A percentile compares a stretch with the other conserved stretches of the same genome.
Evolutionary conservation across 768 basidiomycete genomes (phyloP).

Genomic region (Mycena amicta): DNA sequence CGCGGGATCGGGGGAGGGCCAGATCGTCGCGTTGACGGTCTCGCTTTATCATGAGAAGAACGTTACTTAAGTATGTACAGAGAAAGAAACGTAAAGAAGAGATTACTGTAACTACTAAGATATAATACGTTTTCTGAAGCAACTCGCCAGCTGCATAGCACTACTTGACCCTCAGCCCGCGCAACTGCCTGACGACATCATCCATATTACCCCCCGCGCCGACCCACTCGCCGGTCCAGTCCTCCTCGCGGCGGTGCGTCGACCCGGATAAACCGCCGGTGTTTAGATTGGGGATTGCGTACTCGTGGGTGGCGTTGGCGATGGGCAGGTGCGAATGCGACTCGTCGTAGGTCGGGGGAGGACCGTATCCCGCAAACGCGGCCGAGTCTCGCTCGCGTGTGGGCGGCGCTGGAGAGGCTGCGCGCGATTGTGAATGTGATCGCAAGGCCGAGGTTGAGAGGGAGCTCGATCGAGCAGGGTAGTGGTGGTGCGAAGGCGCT

Average conservation of each 20-base stretch:
- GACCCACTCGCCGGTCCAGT: conserved; percentile 15
- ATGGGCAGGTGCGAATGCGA: neutral
- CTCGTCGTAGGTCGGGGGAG: conserved; percentile 13
- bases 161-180: conserved; percentile 7
- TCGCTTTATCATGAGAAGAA: neutral
- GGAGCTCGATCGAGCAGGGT: neutral
- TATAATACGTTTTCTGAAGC: no score
- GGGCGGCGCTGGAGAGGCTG: neutral
- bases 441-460: neutral
- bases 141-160: no score
- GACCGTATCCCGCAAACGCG: neutral
- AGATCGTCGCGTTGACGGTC: conserved; percentile 32
- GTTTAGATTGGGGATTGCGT: no score
- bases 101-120: no score
- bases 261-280: no score
- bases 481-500: neutral
- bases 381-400: neutral
- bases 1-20: conserved; percentile 27
- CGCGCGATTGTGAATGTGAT: neutral
- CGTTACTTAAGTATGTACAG: no score
- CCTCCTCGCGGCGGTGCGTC: conserved; percentile 3
- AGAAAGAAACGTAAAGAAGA: no score
- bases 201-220: conserved; percentile 13
- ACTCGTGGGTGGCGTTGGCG: neutral
- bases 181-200: conserved; percentile 2